Conservation (phyloP, 306 rosid genomes). For the Trifolium pratense region DNA sequence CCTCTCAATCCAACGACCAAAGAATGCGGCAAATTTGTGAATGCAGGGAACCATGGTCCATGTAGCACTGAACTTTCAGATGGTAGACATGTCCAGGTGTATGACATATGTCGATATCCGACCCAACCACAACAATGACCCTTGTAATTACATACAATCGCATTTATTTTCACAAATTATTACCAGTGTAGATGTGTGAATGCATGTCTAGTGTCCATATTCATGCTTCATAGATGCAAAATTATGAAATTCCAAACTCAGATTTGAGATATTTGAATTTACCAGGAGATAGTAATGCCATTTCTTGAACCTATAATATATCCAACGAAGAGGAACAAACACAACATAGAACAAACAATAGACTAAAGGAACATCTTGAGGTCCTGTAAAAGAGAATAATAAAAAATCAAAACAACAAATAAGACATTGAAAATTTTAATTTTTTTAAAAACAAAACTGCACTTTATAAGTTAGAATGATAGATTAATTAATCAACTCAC, state of each 20-base stretch:
- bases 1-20: background rate
- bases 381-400: conserved; percentile 51
- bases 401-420: conserved; percentile 17
- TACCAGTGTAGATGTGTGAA: background rate
- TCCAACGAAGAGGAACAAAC: conserved; percentile 94
- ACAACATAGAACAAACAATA: conserved; percentile 74
- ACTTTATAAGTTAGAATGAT: too few species aligned
- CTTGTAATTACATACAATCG: background rate
- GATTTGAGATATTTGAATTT: conserved; percentile 27
- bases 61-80: background rate
- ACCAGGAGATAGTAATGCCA: conserved; percentile 98
- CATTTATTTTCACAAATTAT: background rate
- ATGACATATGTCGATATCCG: too few species aligned
- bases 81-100: too few species aligned
- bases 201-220: background rate
- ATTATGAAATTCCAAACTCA: background rate
- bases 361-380: conserved; percentile 73
- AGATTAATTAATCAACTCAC: conserved; percentile 59
- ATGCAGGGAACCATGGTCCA: background rate
- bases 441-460: too few species aligned
- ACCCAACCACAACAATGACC: background rate
- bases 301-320: conserved; percentile 86
- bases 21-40: background rate
- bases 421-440: background rate
- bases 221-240: background rate